Evolutionary conservation across 2,329 filamentous ascomycete genomes (phyloP), one percentile per base, ranked within the genome.

Genomic region (Tolypocladium cylindrosporum): DNA sequence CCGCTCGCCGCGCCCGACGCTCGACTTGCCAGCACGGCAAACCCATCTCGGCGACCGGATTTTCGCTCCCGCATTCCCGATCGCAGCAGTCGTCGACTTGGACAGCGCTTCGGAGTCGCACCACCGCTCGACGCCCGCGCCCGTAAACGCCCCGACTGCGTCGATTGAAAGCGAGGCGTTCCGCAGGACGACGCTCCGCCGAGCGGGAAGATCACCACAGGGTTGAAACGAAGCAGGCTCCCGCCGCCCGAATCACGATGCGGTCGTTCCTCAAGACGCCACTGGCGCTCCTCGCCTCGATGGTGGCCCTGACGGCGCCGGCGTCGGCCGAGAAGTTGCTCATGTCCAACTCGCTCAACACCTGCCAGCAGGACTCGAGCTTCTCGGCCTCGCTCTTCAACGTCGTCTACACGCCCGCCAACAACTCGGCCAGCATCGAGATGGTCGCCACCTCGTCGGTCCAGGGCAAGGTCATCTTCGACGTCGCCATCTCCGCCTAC

Each of bases 311-410:
- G 57, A 63, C 72, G 42, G 69, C 82, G 55, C 74, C 82, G 60
- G 79, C 77, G 21, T 67, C 82, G 59, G 88, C 84, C 61, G 79
- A 84, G 68, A 81, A 80, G 62, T 78, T 90, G 68, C 88, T 97
- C 67, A 79, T 86, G 66, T 94, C 92, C 58, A 89, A 83, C 69
- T 95, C 92, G 34, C 82, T 97, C 65, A 91, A 90, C 72, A 82
- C 88, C 53, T 97, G 92, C 75, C 89, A 92, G 79, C 78, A 85
- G 59, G 87, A 93, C 73, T 93, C 89, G 36, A 87, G 86, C 68
- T 95, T 97, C 73, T 89, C 89, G 5, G 91, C 92, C 66, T 91
- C 88, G 65, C 81, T 94, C 59, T 96, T 97, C 83, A 88, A 95
- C 65, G 88, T 96, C 71, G 77, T 84, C 62, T 90, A 90, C 74